These are phyloP conservation scores for Scedosporium minutisporum DNA, from an alignment of 2,329 filamentous ascomycete genomes.

Conservation along the genomic window DNA sequence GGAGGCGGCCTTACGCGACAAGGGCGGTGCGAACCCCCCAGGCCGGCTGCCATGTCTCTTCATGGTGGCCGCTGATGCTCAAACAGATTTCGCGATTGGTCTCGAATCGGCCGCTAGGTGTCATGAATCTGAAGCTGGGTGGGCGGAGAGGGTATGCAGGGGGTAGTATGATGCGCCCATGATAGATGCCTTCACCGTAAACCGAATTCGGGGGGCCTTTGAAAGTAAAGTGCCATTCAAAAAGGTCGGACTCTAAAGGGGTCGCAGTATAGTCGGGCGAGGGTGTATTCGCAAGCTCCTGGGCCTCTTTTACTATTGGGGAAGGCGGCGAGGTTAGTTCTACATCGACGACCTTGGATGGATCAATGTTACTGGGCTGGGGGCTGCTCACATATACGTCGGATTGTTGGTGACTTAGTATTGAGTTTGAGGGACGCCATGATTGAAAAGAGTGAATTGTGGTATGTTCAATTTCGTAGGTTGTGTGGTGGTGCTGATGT, in stretches of 20 bases:
- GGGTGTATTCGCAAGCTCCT: slow-evolving; percentile 70
- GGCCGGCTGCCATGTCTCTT: slow-evolving; percentile 97
- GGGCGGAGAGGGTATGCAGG: slow-evolving; percentile 84
- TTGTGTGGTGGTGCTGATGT: too few species aligned
- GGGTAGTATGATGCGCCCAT: slow-evolving; percentile 88
- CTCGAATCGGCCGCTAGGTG: slow-evolving; percentile 86
- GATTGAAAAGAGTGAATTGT: slow-evolving; percentile 9
- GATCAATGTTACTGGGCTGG: neutral
- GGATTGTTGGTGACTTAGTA: slow-evolving; percentile 73
- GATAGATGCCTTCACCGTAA: slow-evolving; percentile 78
- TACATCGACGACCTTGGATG: neutral
- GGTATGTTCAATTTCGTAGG: neutral
- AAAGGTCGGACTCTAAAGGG: slow-evolving; percentile 81
- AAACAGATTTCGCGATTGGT: slow-evolving; percentile 95
- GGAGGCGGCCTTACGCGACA: slow-evolving; percentile 35
- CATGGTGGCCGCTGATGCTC: slow-evolving; percentile 87
- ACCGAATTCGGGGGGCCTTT: slow-evolving; percentile 73
- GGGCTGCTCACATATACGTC: slow-evolving; percentile 61
- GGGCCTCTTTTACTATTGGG: slow-evolving; percentile 72
- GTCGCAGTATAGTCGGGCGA: slow-evolving; percentile 78
- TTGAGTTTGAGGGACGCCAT: slow-evolving; percentile 47
- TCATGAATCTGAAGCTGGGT: slow-evolving; percentile 91
- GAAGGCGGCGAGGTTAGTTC: neutral
- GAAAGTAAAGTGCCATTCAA: slow-evolving; percentile 99
- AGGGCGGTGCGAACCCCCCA: slow-evolving; percentile 93